phyloP scores from a whole-genome alignment of 768 basidiomycete species.

The Daedaleopsis sinensis region DNA sequence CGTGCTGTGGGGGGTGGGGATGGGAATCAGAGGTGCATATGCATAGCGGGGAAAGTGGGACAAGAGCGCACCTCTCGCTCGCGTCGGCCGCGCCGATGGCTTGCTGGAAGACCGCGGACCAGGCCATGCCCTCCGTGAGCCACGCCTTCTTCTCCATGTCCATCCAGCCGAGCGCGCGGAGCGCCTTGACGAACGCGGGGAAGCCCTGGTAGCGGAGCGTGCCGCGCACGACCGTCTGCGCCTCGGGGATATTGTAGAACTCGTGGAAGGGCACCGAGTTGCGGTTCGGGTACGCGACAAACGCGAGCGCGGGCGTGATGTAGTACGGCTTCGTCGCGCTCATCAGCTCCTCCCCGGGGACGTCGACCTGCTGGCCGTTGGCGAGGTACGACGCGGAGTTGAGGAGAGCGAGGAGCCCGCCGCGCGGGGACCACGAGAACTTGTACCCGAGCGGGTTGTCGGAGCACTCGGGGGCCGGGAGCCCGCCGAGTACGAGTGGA shows the following conservation, averaged over 20 bases:
- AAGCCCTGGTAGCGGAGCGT: constrained; percentile 96
- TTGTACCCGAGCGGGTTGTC: constrained; percentile 98
- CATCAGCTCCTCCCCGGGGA: constrained; percentile 89
- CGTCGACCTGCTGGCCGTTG: constrained; percentile 60
- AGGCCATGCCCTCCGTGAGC: constrained; percentile 74
- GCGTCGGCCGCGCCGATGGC: constrained; percentile 68
- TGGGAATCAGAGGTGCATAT: too few relatives aligned
- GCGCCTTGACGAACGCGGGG: constrained; percentile 88
- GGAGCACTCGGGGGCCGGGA: constrained; percentile 88
- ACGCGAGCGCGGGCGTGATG: constrained; percentile 93
- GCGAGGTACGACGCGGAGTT: constrained; percentile 86
- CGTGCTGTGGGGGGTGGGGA: constrained; percentile 43
- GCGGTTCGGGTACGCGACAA: constrained; percentile 96
- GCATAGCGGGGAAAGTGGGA: too few relatives aligned
- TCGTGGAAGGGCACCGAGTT: constrained; percentile 90
- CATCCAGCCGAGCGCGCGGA: constrained; percentile 88
- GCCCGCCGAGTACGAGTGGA: constrained; percentile 94
- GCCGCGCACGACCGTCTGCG: constrained; percentile 89
- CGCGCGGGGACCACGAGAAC: constrained; percentile 98
- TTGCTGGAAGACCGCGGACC: constrained; percentile 82
- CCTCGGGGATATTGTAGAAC: constrained; percentile 92
- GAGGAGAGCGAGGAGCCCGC: constrained; percentile 91
- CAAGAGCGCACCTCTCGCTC: constrained; percentile 58
- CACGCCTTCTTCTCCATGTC: constrained; percentile 76
- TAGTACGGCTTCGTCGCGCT: constrained; percentile 88